Conservation (phyloP, 2,329 filamentous ascomycete species). For the Fonsecaea nubica region DNA sequence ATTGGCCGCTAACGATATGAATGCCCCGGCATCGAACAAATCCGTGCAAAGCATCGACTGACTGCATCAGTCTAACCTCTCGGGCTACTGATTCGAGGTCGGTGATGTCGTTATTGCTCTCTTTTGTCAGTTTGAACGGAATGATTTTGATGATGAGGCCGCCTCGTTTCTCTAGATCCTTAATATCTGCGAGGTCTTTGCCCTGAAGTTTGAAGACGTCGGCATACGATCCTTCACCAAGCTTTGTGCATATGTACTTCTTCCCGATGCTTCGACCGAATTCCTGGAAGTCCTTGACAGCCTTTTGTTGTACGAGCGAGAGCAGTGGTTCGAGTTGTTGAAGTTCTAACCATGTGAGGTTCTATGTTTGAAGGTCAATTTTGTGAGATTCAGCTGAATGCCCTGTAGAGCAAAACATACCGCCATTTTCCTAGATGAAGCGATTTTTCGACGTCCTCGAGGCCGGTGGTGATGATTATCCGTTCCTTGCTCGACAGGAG, state of each 20-base stretch:
- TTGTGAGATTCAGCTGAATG: background rate
- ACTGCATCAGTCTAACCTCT: slow-evolving; percentile 61
- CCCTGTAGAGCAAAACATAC: slow-evolving; percentile 18
- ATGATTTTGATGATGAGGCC: slow-evolving; percentile 59
- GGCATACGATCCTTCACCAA: slow-evolving; percentile 70
- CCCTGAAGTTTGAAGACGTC: slow-evolving; percentile 66
- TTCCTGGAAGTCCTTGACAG: slow-evolving; percentile 34
- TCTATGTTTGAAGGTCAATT: slow-evolving; percentile 12
- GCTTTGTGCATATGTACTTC: slow-evolving; percentile 62
- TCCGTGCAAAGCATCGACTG: slow-evolving; percentile 65
- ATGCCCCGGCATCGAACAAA: slow-evolving; percentile 68
- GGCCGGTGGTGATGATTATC: slow-evolving; percentile 24
- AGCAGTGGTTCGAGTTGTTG: slow-evolving; percentile 29
- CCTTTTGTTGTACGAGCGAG: slow-evolving; percentile 29
- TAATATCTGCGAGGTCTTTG: slow-evolving; percentile 43
- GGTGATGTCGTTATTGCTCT: slow-evolving; percentile 24
- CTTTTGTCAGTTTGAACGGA: slow-evolving; percentile 45
- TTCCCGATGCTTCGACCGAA: slow-evolving; percentile 37
- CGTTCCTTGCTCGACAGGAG: slow-evolving; percentile 10
- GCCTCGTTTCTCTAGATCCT: slow-evolving; percentile 45
- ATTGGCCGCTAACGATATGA: slow-evolving; percentile 63
- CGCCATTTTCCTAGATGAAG: slow-evolving; percentile 31
- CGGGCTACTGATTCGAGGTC: slow-evolving; percentile 57
- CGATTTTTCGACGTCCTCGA: slow-evolving; percentile 30
- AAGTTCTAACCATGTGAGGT: slow-evolving; percentile 20